A percentile compares a stretch with the other conserved stretches of the same genome.
These are phyloP conservation scores for Suillus paluster DNA, from an alignment of 768 basidiomycete genomes.

Conservation along the genomic window DNA sequence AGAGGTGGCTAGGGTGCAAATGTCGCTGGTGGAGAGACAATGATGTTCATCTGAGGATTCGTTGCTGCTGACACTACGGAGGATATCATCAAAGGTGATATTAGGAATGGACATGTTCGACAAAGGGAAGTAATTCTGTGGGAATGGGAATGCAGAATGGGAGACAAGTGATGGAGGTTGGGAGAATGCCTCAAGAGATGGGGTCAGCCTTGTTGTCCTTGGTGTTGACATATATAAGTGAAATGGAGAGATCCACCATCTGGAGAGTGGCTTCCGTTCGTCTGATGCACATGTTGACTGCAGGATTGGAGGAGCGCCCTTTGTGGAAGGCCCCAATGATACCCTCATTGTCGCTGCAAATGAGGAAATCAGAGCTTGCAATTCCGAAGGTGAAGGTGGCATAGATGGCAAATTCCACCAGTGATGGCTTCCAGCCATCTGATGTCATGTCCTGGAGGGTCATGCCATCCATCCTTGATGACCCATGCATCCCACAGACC, in stretches of 20 bases:
- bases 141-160: not conserved
- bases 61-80: no score
- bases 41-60: no score
- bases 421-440: slow-evolving; percentile 32
- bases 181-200: slow-evolving; percentile 31
- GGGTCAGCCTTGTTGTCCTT: slow-evolving; percentile 36
- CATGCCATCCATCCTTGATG: slow-evolving; percentile 27
- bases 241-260: slow-evolving; percentile 25
- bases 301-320: slow-evolving; percentile 34
- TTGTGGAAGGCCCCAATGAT: slow-evolving; percentile 37
- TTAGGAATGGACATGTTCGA: no score
- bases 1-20: no score
- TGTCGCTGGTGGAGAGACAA: no score
- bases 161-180: not conserved
- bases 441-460: slow-evolving; percentile 21
- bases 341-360: slow-evolving; percentile 41
- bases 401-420: slow-evolving; percentile 17
- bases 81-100: no score
- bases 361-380: slow-evolving; percentile 20
- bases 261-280: slow-evolving; percentile 19
- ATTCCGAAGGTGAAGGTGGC: not conserved
- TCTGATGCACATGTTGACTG: slow-evolving; percentile 35
- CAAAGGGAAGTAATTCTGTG: no score
- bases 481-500: slow-evolving; percentile 36
- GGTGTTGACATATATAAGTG: slow-evolving; percentile 29